A percentile compares a stretch with the other conserved stretches of the same genome.
Evolutionary conservation across 345 rosid genomes (phyloP).

Genomic region (Barbarea vulgaris): DNA sequence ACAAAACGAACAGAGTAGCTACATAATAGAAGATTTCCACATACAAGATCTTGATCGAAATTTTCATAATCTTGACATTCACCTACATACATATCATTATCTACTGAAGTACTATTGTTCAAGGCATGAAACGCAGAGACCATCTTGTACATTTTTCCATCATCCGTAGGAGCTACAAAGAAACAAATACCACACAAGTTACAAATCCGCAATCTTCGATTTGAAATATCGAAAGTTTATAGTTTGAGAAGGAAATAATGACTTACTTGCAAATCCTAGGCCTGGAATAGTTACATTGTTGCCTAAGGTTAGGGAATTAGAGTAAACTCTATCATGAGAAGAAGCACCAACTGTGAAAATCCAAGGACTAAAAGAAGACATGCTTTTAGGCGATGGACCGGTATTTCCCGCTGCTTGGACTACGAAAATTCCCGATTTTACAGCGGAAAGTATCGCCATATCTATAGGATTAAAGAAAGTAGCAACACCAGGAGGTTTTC

Average conservation of each 20-base stretch:
- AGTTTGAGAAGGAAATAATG: not conserved
- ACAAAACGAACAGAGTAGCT: constrained; percentile 90
- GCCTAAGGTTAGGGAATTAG: constrained; percentile 73
- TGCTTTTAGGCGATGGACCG: constrained; percentile 92
- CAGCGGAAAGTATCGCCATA: constrained; percentile 92
- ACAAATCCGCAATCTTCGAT: not conserved
- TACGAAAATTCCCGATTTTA: constrained; percentile 80
- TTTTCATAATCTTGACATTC: constrained; percentile 83
- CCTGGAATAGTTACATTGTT: constrained; percentile 79
- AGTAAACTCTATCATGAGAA: constrained; percentile 83
- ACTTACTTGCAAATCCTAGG: constrained; percentile 87
- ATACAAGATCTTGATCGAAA: constrained; percentile 57
- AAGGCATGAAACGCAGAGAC: constrained; percentile 77
- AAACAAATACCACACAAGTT: constrained; percentile 4
- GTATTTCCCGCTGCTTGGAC: constrained; percentile 99
- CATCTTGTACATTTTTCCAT: constrained; percentile 55
- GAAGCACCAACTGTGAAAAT: constrained; percentile 93
- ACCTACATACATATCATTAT: constrained; percentile 74
- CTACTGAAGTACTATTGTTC: constrained; percentile 55
- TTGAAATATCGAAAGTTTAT: not conserved
- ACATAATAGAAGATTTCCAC: constrained; percentile 76
- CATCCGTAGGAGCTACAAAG: constrained; percentile 63
- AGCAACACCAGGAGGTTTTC: constrained; percentile 91
- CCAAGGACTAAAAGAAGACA: constrained; percentile 99
- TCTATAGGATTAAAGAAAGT: constrained; percentile 95